Percentiles rank a stretch among this genome's conserved stretches.
phyloP scores from a whole-genome alignment of 768 basidiomycete species.

The Pleurotus djamor region DNA sequence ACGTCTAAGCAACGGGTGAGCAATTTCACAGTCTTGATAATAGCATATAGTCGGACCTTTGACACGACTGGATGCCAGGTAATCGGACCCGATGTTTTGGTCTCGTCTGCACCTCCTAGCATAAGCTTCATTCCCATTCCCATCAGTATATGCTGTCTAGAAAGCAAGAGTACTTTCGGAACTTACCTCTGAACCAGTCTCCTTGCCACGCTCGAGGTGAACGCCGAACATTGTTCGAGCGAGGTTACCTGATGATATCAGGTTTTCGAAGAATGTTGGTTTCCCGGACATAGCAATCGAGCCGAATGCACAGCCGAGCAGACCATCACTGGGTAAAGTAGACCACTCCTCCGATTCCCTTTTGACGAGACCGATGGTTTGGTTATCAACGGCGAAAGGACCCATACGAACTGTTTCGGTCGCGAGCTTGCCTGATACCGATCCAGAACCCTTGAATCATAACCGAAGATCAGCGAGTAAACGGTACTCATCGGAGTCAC shows the following conservation, averaged over 20 bases:
- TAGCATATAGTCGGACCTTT: conserved; percentile 21
- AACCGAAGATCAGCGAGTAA: conserved; percentile 4
- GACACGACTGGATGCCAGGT: conserved; percentile 34
- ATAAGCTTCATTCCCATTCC: conserved; percentile 23
- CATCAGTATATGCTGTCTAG: background rate
- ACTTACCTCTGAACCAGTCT: conserved; percentile 47
- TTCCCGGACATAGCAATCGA: conserved; percentile 42
- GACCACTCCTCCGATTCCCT: conserved; percentile 48
- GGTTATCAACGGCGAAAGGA: conserved; percentile 38
- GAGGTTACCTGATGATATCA: conserved; percentile 41
- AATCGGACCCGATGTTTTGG: conserved; percentile 25
- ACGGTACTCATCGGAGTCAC: background rate
- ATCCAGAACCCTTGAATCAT: conserved; percentile 44
- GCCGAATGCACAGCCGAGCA: conserved; percentile 63
- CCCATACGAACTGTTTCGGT: conserved; percentile 51
- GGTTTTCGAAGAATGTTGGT: conserved; percentile 65
- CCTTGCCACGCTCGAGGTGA: conserved; percentile 42
- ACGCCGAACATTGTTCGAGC: conserved; percentile 53
- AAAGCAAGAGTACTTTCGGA: background rate
- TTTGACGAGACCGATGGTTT: conserved; percentile 55
- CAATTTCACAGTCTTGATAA: too few relatives aligned
- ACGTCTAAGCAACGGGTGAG: conserved; percentile 36
- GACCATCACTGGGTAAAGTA: conserved; percentile 49
- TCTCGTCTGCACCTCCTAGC: conserved; percentile 31
- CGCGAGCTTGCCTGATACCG: conserved; percentile 45